phyloP scores from a whole-genome alignment of 2,329 filamentous ascomycete genomes.

The Colletotrichum nymphaeae region DNA sequence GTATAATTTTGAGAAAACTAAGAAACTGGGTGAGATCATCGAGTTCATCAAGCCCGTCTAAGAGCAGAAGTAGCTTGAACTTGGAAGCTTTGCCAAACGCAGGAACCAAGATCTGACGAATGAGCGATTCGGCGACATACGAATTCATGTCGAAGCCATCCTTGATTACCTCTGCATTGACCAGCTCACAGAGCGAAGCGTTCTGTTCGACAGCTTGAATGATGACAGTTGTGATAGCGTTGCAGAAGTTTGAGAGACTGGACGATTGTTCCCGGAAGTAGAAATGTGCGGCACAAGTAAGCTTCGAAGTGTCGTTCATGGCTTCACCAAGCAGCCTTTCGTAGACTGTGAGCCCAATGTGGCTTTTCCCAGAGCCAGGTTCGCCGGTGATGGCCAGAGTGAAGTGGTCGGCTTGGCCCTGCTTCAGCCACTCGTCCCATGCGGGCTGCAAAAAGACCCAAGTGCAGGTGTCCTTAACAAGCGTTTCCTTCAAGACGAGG shows the following conservation, averaged over 20 bases:
- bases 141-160: slow-evolving; percentile 37
- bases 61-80: slow-evolving; percentile 41
- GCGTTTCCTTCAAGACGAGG: slow-evolving; percentile 41
- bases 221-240: slow-evolving; percentile 42
- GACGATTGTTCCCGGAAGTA: slow-evolving; percentile 50
- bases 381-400: slow-evolving; percentile 44
- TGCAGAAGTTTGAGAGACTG: slow-evolving; percentile 38
- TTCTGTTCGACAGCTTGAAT: slow-evolving; percentile 46
- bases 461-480: slow-evolving; percentile 43
- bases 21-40: slow-evolving; percentile 34
- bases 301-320: slow-evolving; percentile 29
- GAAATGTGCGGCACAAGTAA: slow-evolving; percentile 45
- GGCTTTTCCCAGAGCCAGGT: slow-evolving; percentile 48
- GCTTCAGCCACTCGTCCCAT: slow-evolving; percentile 43
- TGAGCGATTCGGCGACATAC: slow-evolving; percentile 35
- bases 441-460: slow-evolving; percentile 44
- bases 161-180: slow-evolving; percentile 42
- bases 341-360: slow-evolving; percentile 41
- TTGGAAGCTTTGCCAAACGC: slow-evolving; percentile 39
- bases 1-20: slow-evolving; percentile 40
- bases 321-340: slow-evolving; percentile 37
- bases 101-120: slow-evolving; percentile 39
- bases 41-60: slow-evolving; percentile 49
- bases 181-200: slow-evolving; percentile 42
- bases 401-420: slow-evolving; percentile 11